phyloP scores from a whole-genome alignment of 2,329 filamentous ascomycete genomes.

The Chalaropsis ovoidea region DNA sequence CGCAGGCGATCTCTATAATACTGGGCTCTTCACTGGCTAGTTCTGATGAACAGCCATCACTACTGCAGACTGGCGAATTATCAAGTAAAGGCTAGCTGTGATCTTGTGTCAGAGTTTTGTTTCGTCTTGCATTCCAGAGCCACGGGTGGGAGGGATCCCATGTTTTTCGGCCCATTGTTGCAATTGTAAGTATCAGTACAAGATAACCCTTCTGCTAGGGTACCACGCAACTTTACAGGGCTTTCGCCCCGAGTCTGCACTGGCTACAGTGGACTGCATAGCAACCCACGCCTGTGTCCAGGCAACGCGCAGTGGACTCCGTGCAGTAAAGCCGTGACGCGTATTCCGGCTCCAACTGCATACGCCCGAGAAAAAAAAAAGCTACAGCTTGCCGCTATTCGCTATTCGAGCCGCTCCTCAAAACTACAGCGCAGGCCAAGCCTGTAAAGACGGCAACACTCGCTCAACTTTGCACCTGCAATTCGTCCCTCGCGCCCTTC shows the following conservation, averaged over 20 bases:
- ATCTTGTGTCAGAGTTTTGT: too few species aligned
- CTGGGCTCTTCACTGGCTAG: too few species aligned
- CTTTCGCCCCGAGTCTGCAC: neutral
- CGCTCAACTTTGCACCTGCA: neutral
- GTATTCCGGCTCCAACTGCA: neutral
- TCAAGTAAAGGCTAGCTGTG: too few species aligned
- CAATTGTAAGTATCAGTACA: too few species aligned
- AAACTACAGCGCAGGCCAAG: too few species aligned
- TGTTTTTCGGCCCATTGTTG: too few species aligned
- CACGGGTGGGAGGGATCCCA: too few species aligned
- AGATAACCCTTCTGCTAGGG: neutral
- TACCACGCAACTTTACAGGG: neutral
- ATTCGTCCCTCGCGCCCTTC: neutral
- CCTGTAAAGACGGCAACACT: neutral
- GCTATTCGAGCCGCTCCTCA: too few species aligned
- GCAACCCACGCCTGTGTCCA: neutral
- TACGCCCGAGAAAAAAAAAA: neutral
- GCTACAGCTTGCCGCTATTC: neutral
- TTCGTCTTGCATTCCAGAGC: too few species aligned
- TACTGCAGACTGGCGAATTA: too few species aligned
- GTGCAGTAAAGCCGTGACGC: neutral
- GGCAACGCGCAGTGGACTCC: constrained; percentile 1
- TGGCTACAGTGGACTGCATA: neutral
- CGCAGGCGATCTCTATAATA: too few species aligned
- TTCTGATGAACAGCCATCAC: too few species aligned